phyloP scores from a whole-genome alignment of 768 basidiomycete genomes.

The Naematelia aurantialba region DNA sequence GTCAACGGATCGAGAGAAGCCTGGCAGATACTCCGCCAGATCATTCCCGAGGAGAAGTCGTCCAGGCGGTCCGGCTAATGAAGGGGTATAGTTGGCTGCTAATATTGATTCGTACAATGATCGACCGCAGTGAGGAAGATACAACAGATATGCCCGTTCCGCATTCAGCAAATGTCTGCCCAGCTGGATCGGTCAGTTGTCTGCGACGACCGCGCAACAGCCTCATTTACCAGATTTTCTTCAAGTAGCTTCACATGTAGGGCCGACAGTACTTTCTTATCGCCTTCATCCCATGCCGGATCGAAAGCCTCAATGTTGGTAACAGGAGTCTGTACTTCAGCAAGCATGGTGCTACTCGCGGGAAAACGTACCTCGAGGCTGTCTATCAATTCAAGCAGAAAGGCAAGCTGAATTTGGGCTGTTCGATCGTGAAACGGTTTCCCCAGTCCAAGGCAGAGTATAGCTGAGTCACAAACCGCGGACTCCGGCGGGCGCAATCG shows the following conservation, averaged over 20 bases:
- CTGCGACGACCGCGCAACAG: background rate
- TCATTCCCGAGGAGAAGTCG: conserved; percentile 35
- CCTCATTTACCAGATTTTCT: conserved; percentile 34
- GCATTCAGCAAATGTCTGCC: conserved; percentile 24
- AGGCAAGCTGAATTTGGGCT: conserved; percentile 39
- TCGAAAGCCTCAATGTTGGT: conserved; percentile 27
- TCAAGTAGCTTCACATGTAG: conserved; percentile 13
- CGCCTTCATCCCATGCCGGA: conserved; percentile 32
- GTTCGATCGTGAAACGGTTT: conserved; percentile 29
- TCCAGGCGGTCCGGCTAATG: conserved; percentile 9
- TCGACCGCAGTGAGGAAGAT: conserved; percentile 36
- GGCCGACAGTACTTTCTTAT: conserved; percentile 15
- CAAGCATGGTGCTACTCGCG: background rate
- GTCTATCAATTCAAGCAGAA: conserved; percentile 27
- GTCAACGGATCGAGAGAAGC: conserved; percentile 6
- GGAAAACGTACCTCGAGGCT: conserved; percentile 16
- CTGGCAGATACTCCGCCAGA: conserved; percentile 33
- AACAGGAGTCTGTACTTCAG: background rate
- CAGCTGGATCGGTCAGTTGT: conserved; percentile 10
- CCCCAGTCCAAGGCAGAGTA: conserved; percentile 38
- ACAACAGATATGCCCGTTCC: conserved; percentile 29
- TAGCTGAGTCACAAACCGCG: background rate
- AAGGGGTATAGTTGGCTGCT: conserved; percentile 20
- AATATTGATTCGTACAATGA: conserved; percentile 37
- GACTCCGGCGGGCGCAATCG: background rate